Evolutionary conservation across 805 yeast genomes (phyloP), one percentile per base, ranked within the genome.

Genomic region (Zygotorulaspora danielsina): DNA sequence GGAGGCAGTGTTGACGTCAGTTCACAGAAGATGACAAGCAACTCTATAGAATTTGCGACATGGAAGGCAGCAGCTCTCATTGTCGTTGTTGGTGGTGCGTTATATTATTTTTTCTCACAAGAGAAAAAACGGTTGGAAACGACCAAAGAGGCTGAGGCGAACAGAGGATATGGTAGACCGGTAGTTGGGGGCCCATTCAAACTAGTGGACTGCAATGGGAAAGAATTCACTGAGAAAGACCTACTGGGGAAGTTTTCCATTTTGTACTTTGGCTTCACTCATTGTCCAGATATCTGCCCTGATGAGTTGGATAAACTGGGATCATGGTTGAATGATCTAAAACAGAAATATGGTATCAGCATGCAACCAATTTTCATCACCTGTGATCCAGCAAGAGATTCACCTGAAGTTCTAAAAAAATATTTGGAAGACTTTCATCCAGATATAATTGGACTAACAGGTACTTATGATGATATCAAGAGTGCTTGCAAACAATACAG

Each of bases 241-340:
- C 67, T 93, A 55, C 64, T 75, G 46, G 93, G 89, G 22, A 81
- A 77, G 59, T 93, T 88, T 64, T 78, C 90, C 8, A 68, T 93
- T 32, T 63, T 90, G n/a, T 93, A 93, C 62, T 93, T 93, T 65
- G 98, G 98, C 0, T 93, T 93, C 69, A 84, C 96, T 3, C 89
- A 89, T 65, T 93, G 98, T 66, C 98, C 98, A 5, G 98, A 93
- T 65, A 89, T 93, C 38, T 93, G 98, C 64, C 98, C 98, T 8
- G 98, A 93, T 63, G 98, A 93, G 62, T 74, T 93, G 44, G 98
- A 93, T 61, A 86, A 90, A 58, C 72, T 93, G 58, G 90, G 96
- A 4, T 72, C 67, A 35, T 76, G 69, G 73, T 69, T 76, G 55
- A 76, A 74, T 48, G 73, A 70, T 25, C 70, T 90, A 56, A 78